Conservation (phyloP, 169 alveolate species). For the Babesia caballi region DNA sequence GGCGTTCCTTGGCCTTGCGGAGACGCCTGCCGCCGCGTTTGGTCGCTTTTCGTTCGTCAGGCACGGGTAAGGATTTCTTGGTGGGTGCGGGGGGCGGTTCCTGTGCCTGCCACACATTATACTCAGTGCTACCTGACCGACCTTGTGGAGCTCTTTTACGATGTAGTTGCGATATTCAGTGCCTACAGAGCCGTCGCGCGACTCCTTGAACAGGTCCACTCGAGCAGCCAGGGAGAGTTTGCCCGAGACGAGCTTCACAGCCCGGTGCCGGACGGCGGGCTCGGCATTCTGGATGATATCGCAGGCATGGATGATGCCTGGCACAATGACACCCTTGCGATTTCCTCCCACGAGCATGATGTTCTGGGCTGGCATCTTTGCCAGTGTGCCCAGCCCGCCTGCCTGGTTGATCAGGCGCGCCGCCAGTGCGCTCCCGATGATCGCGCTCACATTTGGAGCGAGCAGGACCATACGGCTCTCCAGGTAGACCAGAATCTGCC, state of each 20-base stretch:
- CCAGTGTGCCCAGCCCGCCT: slow-evolving; percentile 90
- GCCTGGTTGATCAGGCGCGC: slow-evolving; percentile 95
- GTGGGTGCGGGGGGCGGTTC: slow-evolving; percentile 81
- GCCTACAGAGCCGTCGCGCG: slow-evolving; percentile 71
- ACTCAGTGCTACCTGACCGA: background rate
- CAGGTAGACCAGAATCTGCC: slow-evolving; percentile 70
- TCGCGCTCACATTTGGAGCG: slow-evolving; percentile 94
- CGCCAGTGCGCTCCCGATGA: slow-evolving; percentile 94
- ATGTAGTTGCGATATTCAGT: slow-evolving; percentile 61
- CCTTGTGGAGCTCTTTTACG: slow-evolving; percentile 66
- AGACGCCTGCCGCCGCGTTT: slow-evolving; percentile 84
- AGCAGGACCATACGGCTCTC: slow-evolving; percentile 89
- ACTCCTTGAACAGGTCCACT: slow-evolving; percentile 75
- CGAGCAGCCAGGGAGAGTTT: slow-evolving; percentile 83
- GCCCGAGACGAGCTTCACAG: slow-evolving; percentile 79
- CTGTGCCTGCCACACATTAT: slow-evolving; percentile 60
- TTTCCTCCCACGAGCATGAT: slow-evolving; percentile 83
- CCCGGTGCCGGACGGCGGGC: slow-evolving; percentile 72
- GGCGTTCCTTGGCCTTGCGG: slow-evolving; percentile 82
- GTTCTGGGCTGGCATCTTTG: slow-evolving; percentile 90
- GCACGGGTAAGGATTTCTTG: slow-evolving; percentile 84
- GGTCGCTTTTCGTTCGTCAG: slow-evolving; percentile 79
- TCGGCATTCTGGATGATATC: slow-evolving; percentile 77
- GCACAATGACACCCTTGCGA: slow-evolving; percentile 61
- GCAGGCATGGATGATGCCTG: slow-evolving; percentile 72